Conservation (phyloP, 345 rosid species). For the Lumnitzera racemosa region DNA sequence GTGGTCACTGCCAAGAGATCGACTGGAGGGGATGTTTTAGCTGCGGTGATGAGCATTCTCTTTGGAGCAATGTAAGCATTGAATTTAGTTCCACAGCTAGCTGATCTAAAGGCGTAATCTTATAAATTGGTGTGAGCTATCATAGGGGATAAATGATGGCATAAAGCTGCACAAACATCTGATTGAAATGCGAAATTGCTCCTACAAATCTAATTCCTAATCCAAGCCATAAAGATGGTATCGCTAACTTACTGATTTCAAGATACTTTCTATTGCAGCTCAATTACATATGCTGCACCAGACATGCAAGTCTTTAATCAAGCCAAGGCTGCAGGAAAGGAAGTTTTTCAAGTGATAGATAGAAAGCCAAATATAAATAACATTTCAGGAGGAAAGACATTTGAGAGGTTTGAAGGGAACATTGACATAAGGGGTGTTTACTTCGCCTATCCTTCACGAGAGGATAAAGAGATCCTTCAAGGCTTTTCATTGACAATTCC, state of each 20-base stretch:
- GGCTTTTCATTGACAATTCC: constrained; percentile 54
- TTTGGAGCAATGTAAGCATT: constrained; percentile 52
- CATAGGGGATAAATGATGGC: no score
- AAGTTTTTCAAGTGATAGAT: constrained; percentile 40
- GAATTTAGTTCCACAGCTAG: no score
- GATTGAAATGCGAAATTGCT: no score
- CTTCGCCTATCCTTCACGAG: constrained; percentile 56
- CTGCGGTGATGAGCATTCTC: constrained; percentile 61
- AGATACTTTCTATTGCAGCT: constrained; percentile 21
- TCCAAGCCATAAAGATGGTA: no score
- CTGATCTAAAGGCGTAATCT: no score
- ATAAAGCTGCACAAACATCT: no score
- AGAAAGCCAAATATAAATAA: constrained; percentile 34
- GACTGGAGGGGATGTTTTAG: constrained; percentile 43
- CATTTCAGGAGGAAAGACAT: constrained; percentile 15
- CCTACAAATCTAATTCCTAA: no score
- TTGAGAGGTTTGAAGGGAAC: constrained; percentile 31
- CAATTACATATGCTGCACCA: constrained; percentile 61
- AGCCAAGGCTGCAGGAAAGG: constrained; percentile 58
- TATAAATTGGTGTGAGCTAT: no score
- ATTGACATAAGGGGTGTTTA: constrained; percentile 29
- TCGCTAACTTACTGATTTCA: no score
- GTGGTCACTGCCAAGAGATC: constrained; percentile 30
- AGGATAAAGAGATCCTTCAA: constrained; percentile 33
- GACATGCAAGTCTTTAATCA: constrained; percentile 61